Base-by-base conservation (phyloP, 108 stramenopile species). In the Cyclostephanos tholiformis region DNA sequence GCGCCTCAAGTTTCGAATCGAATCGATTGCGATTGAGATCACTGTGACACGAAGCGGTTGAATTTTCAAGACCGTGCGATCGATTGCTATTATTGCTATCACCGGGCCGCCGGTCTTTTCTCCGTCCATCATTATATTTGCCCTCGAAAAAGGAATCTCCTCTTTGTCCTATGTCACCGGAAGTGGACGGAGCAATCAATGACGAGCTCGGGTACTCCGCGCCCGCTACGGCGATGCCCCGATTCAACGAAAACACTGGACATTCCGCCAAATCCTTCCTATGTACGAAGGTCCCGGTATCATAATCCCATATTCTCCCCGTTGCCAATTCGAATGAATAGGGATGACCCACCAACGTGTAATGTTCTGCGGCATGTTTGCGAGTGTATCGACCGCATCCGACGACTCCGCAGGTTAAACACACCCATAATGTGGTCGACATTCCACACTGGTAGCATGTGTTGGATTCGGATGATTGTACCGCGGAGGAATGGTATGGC, bases 301-400 rank as follows among this genome's bases (percentile, higher is more conserved):
- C 85, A 78, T 97, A 99, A 72, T 97, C 96, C 97, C 97, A 99
- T 62, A 99, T 96, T 52, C 95, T 75, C 39, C 93, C 81, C 20
- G 98, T 99, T 27, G 92, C 95, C 46, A 97, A 67, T 77, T 99
- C 97, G 49, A 99, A 71, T 46, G 95, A 94, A 74, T 85, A 99
- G 8, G 95, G 93, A 87, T 99, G 98, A 26, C 87, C 75, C 14
- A 84, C 88, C 25, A 83, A 58, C 30, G 69, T 71, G 80, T 89
- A 97, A 83, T 99, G 98, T 23, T 84, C 70, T 32, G 80, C 86
- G 17, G 96, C 89, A 75, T 99, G 98, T 56, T 81, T 84, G 44
- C 84, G 87, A 35, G 95, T 86, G 74, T 97, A 96, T 36, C 98
- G 90, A 36, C 98, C 98, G 73, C 98, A 99, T 8, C 97, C 96